Percentiles rank a stretch among this genome's conserved stretches.
phyloP scores from a whole-genome alignment of 1,139 yeast species.

The Hansenula anomala region DNA sequence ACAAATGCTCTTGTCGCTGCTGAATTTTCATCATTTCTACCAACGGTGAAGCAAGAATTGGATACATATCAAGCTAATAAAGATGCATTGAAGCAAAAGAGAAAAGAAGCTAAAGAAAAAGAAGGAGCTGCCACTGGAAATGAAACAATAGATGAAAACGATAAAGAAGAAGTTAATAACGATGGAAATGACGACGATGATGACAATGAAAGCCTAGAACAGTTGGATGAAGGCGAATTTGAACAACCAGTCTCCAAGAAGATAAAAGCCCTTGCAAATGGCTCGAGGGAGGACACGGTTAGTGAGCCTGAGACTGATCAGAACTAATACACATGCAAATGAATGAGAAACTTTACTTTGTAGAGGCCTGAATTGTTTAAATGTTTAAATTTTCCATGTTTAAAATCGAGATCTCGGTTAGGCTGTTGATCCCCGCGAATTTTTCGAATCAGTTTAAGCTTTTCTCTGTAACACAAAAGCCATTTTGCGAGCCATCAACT shows the following conservation, averaged over 20 bases:
- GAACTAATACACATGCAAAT: neutral
- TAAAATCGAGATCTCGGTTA: no score
- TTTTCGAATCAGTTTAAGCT: no score
- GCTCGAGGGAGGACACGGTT: slow-evolving; percentile 1
- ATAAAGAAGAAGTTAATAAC: slow-evolving; percentile 12
- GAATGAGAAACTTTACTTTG: no score
- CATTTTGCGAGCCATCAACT: no score
- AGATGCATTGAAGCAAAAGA: slow-evolving; percentile 31
- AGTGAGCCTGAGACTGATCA: slow-evolving; percentile 3
- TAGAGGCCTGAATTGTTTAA: no score
- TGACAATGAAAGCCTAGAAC: neutral
- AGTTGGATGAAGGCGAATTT: slow-evolving; percentile 2
- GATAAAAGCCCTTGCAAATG: slow-evolving; percentile 2
- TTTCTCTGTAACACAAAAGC: no score
- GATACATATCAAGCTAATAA: slow-evolving; percentile 38
- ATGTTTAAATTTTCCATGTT: no score
- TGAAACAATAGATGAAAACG: slow-evolving; percentile 11
- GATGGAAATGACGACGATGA: slow-evolving; percentile 7
- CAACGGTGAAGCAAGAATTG: slow-evolving; percentile 47
- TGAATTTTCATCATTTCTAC: slow-evolving; percentile 50
- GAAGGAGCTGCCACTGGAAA: slow-evolving; percentile 6
- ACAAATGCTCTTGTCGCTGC: slow-evolving; percentile 51
- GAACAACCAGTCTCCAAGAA: slow-evolving; percentile 10
- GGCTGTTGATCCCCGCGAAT: no score
- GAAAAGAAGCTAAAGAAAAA: slow-evolving; percentile 22